Evolutionary conservation across 768 basidiomycete species (phyloP).

Genomic region (Daedaleopsis sinensis): DNA sequence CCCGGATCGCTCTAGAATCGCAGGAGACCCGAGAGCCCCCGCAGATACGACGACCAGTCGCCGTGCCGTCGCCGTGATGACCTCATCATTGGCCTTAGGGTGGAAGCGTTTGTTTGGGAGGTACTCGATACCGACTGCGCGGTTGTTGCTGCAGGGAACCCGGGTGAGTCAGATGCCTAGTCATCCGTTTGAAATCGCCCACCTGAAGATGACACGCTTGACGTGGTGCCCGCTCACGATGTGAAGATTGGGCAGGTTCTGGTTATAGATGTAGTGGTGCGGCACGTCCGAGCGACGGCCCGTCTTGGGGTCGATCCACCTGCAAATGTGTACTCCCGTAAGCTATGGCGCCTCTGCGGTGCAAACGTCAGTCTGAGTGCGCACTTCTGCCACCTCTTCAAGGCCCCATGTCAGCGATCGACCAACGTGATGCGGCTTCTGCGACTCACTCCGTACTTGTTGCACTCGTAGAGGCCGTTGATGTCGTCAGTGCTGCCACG

Average conservation of each 20-base stretch:
- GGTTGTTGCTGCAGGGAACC: slow-evolving; percentile 30
- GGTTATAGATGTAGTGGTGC: slow-evolving; percentile 42
- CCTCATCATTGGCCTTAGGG: slow-evolving; percentile 11
- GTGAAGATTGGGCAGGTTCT: slow-evolving; percentile 24
- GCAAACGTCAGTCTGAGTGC: slow-evolving; percentile 6
- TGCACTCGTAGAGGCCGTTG: slow-evolving; percentile 27
- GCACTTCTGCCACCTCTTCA: slow-evolving; percentile 59
- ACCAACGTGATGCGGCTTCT: no score
- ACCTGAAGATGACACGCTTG: slow-evolving; percentile 42
- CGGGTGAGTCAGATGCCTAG: neutral
- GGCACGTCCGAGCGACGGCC: slow-evolving; percentile 64
- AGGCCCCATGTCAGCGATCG: no score
- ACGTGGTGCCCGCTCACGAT: slow-evolving; percentile 40
- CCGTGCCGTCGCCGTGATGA: slow-evolving; percentile 32
- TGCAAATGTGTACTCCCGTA: slow-evolving; percentile 33
- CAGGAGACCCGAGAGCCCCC: slow-evolving; percentile 48
- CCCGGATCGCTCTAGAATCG: slow-evolving; percentile 58
- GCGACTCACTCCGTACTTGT: slow-evolving; percentile 30
- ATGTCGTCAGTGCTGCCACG: slow-evolving; percentile 23
- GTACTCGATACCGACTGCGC: slow-evolving; percentile 45
- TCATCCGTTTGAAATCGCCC: neutral
- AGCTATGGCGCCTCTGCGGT: neutral
- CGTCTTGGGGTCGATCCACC: slow-evolving; percentile 55
- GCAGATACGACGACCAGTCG: slow-evolving; percentile 43
- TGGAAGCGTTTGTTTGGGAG: slow-evolving; percentile 31